Evolutionary conservation across 768 basidiomycete genomes (phyloP).

Genomic region (Tylopilus felleus): DNA sequence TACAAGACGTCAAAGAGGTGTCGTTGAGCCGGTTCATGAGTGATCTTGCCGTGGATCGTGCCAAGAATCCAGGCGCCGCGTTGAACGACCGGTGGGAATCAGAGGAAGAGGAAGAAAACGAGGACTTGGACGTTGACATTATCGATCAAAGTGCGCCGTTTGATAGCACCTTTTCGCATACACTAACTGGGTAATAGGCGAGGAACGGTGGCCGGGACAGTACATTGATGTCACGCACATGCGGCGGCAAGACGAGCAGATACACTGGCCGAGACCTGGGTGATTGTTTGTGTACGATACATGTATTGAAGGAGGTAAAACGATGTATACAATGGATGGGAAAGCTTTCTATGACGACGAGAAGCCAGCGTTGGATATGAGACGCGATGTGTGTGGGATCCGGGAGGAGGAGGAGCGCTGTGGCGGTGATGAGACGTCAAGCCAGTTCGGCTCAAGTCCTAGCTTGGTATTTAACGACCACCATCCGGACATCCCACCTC

Average conservation of each 20-base stretch:
- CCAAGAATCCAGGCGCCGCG: slow-evolving; percentile 55
- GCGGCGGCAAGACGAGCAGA: slow-evolving; percentile 50
- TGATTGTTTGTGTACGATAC: slow-evolving; percentile 21
- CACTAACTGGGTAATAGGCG: slow-evolving; percentile 41
- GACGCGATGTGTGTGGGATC: slow-evolving; percentile 1
- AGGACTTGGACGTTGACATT: slow-evolving; percentile 51
- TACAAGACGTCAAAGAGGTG: slow-evolving; percentile 68
- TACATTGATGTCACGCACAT: slow-evolving; percentile 72
- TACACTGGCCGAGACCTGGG: slow-evolving; percentile 72
- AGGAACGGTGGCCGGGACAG: slow-evolving; percentile 67
- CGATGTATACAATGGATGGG: slow-evolving; percentile 6
- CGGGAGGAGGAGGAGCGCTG: neutral
- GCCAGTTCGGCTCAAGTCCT: slow-evolving; percentile 13
- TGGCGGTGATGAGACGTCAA: slow-evolving; percentile 13
- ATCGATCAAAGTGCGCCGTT: slow-evolving; percentile 65
- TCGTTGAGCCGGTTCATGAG: slow-evolving; percentile 75
- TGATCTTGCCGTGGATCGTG: slow-evolving; percentile 74
- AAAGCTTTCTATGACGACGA: slow-evolving; percentile 20
- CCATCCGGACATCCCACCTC: slow-evolving; percentile 6
- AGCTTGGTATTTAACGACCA: slow-evolving; percentile 19
- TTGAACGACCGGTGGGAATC: slow-evolving; percentile 61
- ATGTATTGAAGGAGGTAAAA: slow-evolving; percentile 2
- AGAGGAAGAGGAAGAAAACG: slow-evolving; percentile 51
- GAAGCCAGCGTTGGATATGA: neutral
- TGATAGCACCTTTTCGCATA: neutral